Base-by-base conservation (phyloP, 176 grass and related monocot genomes). In the Olyra latifolia region DNA sequence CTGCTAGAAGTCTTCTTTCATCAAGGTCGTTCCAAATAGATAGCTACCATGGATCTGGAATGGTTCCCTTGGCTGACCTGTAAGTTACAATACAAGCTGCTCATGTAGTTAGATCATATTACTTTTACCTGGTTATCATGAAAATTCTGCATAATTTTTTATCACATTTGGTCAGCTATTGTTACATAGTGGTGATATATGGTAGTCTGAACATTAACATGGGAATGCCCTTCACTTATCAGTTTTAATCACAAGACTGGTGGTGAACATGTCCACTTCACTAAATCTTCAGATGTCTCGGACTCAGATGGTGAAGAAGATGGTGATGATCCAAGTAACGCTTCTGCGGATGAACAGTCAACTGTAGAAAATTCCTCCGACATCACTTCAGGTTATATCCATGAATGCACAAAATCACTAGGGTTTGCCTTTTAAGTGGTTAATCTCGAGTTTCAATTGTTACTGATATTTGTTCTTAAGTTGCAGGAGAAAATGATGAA, bases 181-280 rank as follows among this genome's bases (percentile, higher is more conserved):
- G 39, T n/a, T 72, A 42, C 23, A 27, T 67, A 28, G 15, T 80
- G 0, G 19, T 46, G 76, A 66, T 16, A n/a, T 74, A 72, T 69
- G 19, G 24, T 58, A 20, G 17, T 70, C 4, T 62, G 24, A 53
- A 42, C 7, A 19, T 74, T 80, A 71, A 71, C 20, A n/a, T 47
- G 25, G 24, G 70, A 44, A 76, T 81, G 29, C 8, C 62, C 44
- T 75, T 82, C 85, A 98, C 1, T 54, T 44, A 11, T 82, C 85
- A 98, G 96, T 52, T 98, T 95, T 83, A 98, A 98, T 89, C 92
- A 98, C 82, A 98, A 93, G 76, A 98, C 96, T 62, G 92, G 80
- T 72, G 88, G 88, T 22, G 92, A 98, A 76, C 84, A 95, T 89
- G 88, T 95, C 6, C 96, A 98, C 79, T 98, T 95, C 80, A 72